These are phyloP conservation scores for Lactifluus echinatus DNA, from an alignment of 768 basidiomycete species.

Conservation along the genomic window DNA sequence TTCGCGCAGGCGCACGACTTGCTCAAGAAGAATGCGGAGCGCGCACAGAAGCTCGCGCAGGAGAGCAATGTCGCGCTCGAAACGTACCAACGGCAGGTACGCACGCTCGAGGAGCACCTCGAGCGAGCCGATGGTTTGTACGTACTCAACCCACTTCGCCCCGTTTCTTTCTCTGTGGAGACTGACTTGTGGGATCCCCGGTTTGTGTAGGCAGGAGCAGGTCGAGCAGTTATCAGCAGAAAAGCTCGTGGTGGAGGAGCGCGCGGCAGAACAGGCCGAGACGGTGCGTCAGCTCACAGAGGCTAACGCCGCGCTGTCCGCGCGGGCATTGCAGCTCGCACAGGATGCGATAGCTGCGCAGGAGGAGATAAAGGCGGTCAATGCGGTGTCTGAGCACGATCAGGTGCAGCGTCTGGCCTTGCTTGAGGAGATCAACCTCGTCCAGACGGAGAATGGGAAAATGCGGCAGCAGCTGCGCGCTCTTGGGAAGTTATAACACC, in stretches of 20 bases:
- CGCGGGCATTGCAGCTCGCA: slow-evolving; percentile 60
- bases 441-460: slow-evolving; percentile 70
- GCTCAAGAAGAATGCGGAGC: slow-evolving; percentile 85
- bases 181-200: not conserved
- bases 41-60: slow-evolving; percentile 83
- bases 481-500: slow-evolving; percentile 36
- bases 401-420: slow-evolving; percentile 76
- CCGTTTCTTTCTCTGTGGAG: slow-evolving; percentile 32
- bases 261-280: slow-evolving; percentile 65
- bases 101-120: slow-evolving; percentile 70
- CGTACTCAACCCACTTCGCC: slow-evolving; percentile 36
- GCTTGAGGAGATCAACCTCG: slow-evolving; percentile 79
- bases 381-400: slow-evolving; percentile 52
- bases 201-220: slow-evolving; percentile 51
- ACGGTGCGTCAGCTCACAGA: slow-evolving; percentile 64
- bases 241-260: slow-evolving; percentile 60
- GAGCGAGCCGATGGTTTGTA: slow-evolving; percentile 41
- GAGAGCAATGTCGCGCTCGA: slow-evolving; percentile 73
- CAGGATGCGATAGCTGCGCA: slow-evolving; percentile 59
- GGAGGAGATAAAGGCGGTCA: slow-evolving; percentile 51
- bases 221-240: slow-evolving; percentile 51
- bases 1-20: slow-evolving; percentile 87
- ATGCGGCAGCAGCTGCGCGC: slow-evolving; percentile 64
- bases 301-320: slow-evolving; percentile 70
- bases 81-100: slow-evolving; percentile 86